Percentiles rank a stretch among this genome's conserved stretches.
Conservation (phyloP, 371 early-diverging fungal species). For the Thermomucor indicae-seudaticae region DNA sequence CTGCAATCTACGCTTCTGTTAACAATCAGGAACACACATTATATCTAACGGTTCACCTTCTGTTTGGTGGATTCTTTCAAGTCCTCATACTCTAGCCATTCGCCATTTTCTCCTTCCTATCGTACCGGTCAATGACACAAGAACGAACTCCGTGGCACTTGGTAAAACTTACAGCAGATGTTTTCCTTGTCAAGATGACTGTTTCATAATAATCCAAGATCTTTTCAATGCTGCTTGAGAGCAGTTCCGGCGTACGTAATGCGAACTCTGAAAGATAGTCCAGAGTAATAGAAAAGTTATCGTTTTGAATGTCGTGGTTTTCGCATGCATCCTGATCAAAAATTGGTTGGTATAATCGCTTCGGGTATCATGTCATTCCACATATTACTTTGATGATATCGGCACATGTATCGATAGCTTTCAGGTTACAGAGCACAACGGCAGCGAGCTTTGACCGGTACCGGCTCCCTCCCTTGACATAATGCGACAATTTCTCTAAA, state of each 20-base stretch:
- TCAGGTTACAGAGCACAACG: slow-evolving; percentile 48
- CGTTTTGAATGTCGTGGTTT: slow-evolving; percentile 27
- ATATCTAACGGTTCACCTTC: slow-evolving; percentile 22
- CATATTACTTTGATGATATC: slow-evolving; percentile 4
- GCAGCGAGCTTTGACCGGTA: slow-evolving; percentile 62
- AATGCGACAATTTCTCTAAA: slow-evolving; percentile 37
- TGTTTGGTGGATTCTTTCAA: slow-evolving; percentile 21
- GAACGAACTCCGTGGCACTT: background rate
- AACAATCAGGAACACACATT: background rate
- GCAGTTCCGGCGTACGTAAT: slow-evolving; percentile 40
- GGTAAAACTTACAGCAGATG: slow-evolving; percentile 18
- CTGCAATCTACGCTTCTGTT: slow-evolving; percentile 15
- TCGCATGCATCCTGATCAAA: no score
- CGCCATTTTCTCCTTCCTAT: slow-evolving; percentile 10
- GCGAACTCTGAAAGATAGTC: slow-evolving; percentile 56
- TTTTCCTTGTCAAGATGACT: slow-evolving; percentile 46
- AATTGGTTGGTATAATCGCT: no score
- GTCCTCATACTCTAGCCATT: slow-evolving; percentile 31
- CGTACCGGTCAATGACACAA: background rate
- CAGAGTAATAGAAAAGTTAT: slow-evolving; percentile 41
- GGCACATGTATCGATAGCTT: slow-evolving; percentile 2
- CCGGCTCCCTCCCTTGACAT: slow-evolving; percentile 41
- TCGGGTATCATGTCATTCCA: no score
- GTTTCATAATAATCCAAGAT: slow-evolving; percentile 57
- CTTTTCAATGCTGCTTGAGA: slow-evolving; percentile 36